phyloP scores from a whole-genome alignment of 2,329 filamentous ascomycete species.

The Coniochaeta sp. region DNA sequence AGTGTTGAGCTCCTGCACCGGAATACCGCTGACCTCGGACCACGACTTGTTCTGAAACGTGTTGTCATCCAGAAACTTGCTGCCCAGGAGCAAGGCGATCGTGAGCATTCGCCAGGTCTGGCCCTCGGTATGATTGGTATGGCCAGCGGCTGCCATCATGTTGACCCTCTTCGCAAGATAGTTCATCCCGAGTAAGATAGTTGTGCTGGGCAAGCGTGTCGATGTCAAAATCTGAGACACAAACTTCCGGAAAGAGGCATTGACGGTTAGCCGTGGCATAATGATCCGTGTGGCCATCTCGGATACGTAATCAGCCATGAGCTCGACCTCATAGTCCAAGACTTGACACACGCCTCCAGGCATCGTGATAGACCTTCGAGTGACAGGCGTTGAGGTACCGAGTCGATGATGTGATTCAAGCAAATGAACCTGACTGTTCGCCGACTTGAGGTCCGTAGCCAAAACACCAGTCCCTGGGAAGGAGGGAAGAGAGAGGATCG shows the following conservation, averaged over 20 bases:
- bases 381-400: not conserved
- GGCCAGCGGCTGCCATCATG: conserved; percentile 51
- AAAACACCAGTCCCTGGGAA: not conserved
- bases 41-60: conserved; percentile 96
- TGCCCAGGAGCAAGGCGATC: conserved; percentile 75
- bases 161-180: conserved; percentile 81
- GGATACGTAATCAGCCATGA: conserved; percentile 91
- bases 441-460: not conserved
- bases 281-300: conserved; percentile 68
- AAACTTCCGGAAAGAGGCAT: conserved; percentile 80
- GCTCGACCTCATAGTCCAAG: conserved; percentile 93
- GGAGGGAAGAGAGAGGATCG: not conserved
- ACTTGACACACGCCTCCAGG: conserved; percentile 84
- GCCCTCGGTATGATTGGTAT: conserved; percentile 53
- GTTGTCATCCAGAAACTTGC: conserved; percentile 95
- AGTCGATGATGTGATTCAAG: conserved; percentile 28
- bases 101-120: conserved; percentile 85
- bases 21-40: conserved; percentile 90
- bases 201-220: conserved; percentile 82
- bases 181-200: conserved; percentile 83
- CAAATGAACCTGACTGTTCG: conserved; percentile 20
- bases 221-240: conserved; percentile 85
- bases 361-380: conserved; percentile 39
- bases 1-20: conserved; percentile 73
- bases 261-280: conserved; percentile 44